These are phyloP conservation scores for Nyssa sinensis DNA, from an alignment of 148 eudicot genomes.

Conservation along the genomic window DNA sequence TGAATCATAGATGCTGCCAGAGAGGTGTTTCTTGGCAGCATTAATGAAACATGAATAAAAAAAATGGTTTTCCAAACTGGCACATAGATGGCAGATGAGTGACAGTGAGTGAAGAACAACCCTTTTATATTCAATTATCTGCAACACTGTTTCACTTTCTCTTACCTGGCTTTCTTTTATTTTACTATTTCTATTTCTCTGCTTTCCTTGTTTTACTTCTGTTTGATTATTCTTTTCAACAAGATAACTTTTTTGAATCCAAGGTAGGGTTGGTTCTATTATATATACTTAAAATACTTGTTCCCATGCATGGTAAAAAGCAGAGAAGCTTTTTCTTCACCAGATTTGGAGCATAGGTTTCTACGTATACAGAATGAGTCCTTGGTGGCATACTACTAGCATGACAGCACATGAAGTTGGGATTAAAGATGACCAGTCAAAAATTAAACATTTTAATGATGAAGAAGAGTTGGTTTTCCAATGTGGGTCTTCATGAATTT, in stretches of 20 bases:
- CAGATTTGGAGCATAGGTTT: constrained; percentile 13
- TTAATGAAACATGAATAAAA: constrained; percentile 20
- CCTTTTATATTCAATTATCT: constrained; percentile 13
- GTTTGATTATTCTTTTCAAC: neutral
- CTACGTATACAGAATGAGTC: neutral
- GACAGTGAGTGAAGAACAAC: constrained; percentile 14
- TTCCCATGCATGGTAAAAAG: constrained; percentile 4
- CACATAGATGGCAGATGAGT: constrained; percentile 29
- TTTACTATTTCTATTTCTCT: neutral
- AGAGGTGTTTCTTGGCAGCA: constrained; percentile 25
- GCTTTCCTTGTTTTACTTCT: neutral
- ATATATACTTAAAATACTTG: neutral
- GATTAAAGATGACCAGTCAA: constrained; percentile 7
- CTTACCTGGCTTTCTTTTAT: constrained; percentile 16
- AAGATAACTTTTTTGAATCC: constrained; percentile 22
- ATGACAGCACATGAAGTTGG: constrained; percentile 15
- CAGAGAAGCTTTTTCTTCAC: constrained; percentile 11
- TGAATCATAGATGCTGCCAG: neutral
- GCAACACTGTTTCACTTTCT: neutral
- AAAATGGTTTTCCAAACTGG: constrained; percentile 39
- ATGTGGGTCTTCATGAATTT: neutral
- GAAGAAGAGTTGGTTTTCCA: neutral
- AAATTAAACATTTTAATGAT: neutral
- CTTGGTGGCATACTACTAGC: too few relatives aligned
- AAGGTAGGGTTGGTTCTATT: constrained; percentile 15